Conservation (phyloP, 768 basidiomycete genomes). For the Calvatia gigantea region DNA sequence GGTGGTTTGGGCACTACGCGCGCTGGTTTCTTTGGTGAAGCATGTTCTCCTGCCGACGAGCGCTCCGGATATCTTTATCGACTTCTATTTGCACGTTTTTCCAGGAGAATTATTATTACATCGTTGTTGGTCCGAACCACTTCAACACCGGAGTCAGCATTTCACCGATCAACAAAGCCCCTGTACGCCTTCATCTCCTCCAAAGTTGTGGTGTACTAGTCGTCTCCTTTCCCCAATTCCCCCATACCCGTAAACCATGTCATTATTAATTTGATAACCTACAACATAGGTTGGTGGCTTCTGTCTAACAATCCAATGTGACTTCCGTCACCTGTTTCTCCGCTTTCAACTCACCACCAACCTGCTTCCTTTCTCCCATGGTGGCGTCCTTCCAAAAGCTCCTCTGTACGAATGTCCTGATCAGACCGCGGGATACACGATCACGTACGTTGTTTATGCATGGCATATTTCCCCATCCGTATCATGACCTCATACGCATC, state of each 20-base stretch:
- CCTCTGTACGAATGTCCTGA: slow-evolving; percentile 23
- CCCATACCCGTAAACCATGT: too few relatives aligned
- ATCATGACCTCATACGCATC: neutral
- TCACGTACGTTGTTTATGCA: slow-evolving; percentile 21
- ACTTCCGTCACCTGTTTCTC: slow-evolving; percentile 18
- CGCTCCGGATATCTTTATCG: too few relatives aligned
- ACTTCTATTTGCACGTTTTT: too few relatives aligned
- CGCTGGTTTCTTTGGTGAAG: slow-evolving; percentile 15
- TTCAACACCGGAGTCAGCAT: slow-evolving; percentile 26
- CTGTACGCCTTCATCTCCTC: neutral
- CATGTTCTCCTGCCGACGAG: neutral
- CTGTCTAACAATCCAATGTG: slow-evolving; percentile 21
- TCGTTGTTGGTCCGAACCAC: slow-evolving; percentile 21
- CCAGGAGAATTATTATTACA: slow-evolving; percentile 27
- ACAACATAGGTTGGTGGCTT: slow-evolving; percentile 21
- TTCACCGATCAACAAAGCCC: slow-evolving; percentile 14
- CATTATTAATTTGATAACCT: too few relatives aligned
- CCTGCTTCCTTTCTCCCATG: slow-evolving; percentile 18
- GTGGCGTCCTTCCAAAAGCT: slow-evolving; percentile 12
- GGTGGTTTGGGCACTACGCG: slow-evolving; percentile 11
- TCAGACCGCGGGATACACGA: slow-evolving; percentile 18
- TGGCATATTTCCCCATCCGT: too few relatives aligned
- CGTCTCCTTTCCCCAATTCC: too few relatives aligned
- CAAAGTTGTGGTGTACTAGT: too few relatives aligned
- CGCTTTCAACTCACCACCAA: slow-evolving; percentile 23